Evolutionary conservation across 352 stramenopile genomes (phyloP).

Genomic region (Pythium scleroteichum): DNA sequence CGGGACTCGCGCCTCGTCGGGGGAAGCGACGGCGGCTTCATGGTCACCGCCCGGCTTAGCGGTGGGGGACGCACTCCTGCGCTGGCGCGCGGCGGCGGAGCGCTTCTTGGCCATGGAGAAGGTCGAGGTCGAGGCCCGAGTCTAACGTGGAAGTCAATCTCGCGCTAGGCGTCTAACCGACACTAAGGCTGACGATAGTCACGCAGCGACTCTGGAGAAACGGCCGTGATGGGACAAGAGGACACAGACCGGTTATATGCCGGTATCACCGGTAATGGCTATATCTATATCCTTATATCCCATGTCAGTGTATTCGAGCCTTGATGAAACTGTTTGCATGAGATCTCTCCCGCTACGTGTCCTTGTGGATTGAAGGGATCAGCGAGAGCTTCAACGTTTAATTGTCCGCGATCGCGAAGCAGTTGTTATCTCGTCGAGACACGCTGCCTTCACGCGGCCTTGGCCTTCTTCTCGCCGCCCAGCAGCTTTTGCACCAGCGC

Average conservation of each 20-base stretch:
- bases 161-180: constrained; percentile 9
- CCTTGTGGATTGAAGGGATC: too few relatives aligned
- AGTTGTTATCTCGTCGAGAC: too few relatives aligned
- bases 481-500: background rate
- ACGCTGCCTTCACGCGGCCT: background rate
- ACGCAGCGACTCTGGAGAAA: constrained; percentile 2
- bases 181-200: constrained; percentile 2
- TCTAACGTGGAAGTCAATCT: constrained; percentile 1
- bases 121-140: background rate
- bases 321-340: background rate
- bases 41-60: too few relatives aligned
- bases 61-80: constrained; percentile 1
- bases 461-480: background rate
- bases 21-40: too few relatives aligned
- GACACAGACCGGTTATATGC: background rate
- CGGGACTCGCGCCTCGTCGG: background rate
- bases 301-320: background rate
- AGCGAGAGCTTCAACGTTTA: too few relatives aligned
- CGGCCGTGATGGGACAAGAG: constrained; percentile 16
- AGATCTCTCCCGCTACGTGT: background rate
- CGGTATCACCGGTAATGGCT: constrained; percentile 2
- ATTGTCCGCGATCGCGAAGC: too few relatives aligned
- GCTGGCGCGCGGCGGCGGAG: constrained; percentile 3
- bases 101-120: constrained; percentile 22
- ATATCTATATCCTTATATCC: background rate